Conservation (phyloP, 768 basidiomycete species). For the Calocybe indica region DNA sequence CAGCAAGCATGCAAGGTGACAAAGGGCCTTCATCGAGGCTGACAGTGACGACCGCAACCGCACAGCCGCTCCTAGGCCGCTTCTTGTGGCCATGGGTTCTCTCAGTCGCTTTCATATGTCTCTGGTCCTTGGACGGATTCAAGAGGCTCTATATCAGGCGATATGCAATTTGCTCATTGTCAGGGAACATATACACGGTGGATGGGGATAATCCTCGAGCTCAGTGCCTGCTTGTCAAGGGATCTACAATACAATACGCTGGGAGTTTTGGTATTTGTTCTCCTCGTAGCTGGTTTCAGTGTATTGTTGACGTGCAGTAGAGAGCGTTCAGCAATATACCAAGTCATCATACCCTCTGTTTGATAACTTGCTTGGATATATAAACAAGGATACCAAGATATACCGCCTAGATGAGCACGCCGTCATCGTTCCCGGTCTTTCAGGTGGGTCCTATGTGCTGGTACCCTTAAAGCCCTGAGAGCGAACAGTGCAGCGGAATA, state of each 20-base stretch:
- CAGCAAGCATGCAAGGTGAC: no score
- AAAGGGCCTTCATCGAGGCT: no score
- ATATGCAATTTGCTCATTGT: slow-evolving; percentile 56
- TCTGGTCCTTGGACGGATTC: slow-evolving; percentile 17
- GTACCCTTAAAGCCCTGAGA: background rate
- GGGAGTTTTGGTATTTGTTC: slow-evolving; percentile 39
- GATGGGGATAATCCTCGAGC: slow-evolving; percentile 44
- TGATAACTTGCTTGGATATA: no score
- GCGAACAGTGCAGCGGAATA: background rate
- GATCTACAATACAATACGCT: slow-evolving; percentile 37
- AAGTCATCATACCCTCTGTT: no score
- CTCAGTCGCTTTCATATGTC: slow-evolving; percentile 6
- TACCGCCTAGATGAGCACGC: slow-evolving; percentile 10
- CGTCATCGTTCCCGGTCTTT: slow-evolving; percentile 66
- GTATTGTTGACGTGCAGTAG: no score
- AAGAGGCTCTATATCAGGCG: slow-evolving; percentile 17
- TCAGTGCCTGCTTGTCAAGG: slow-evolving; percentile 55
- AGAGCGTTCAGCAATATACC: no score
- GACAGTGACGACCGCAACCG: no score
- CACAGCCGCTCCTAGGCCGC: no score
- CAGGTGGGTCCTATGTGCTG: slow-evolving; percentile 37
- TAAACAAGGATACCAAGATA: no score
- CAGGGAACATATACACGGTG: slow-evolving; percentile 63
- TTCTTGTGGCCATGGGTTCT: background rate
- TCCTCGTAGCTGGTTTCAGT: background rate